These are phyloP conservation scores for Neonectria ditissima DNA, from an alignment of 2,329 filamentous ascomycete species.

Conservation along the genomic window DNA sequence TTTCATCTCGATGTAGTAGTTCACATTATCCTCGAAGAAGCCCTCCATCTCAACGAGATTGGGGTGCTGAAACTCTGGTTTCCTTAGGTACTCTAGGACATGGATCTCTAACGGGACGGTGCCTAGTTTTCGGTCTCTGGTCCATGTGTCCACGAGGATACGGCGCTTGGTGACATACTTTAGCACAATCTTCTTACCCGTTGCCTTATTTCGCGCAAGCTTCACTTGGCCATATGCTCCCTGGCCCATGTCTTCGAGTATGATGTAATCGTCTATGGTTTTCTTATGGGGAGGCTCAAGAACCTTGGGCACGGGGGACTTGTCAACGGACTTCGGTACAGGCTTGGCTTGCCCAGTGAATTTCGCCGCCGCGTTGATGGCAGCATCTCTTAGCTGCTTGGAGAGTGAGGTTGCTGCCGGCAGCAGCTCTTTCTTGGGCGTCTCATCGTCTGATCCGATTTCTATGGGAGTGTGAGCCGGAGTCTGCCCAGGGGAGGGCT, in stretches of 20 bases:
- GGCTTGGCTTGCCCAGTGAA: constrained; percentile 57
- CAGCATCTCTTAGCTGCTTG: constrained; percentile 68
- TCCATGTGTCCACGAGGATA: constrained; percentile 99
- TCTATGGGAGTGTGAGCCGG: constrained; percentile 69
- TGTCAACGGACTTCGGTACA: constrained; percentile 48
- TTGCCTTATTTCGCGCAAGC: constrained; percentile 85
- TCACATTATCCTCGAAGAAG: constrained; percentile 83
- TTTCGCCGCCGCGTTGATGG: constrained; percentile 66
- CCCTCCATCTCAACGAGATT: constrained; percentile 81
- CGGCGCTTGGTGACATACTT: constrained; percentile 98
- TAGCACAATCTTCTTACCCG: constrained; percentile 86
- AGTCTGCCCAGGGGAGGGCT: constrained; percentile 81
- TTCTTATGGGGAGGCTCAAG: constrained; percentile 71
- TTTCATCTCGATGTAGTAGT: constrained; percentile 99
- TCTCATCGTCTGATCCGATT: constrained; percentile 64
- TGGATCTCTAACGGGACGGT: constrained; percentile 98
- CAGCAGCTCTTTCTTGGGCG: constrained; percentile 55
- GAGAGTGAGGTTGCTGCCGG: constrained; percentile 63
- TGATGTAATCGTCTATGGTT: constrained; percentile 88
- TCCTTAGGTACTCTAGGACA: constrained; percentile 90
- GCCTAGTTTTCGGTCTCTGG: constrained; percentile 88
- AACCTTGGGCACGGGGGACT: constrained; percentile 51
- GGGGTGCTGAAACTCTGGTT: constrained; percentile 74
- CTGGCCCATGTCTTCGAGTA: constrained; percentile 98
- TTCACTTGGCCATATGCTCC: constrained; percentile 99